Base-by-base conservation (phyloP, 768 basidiomycete genomes). In the Boletellus ananas region DNA sequence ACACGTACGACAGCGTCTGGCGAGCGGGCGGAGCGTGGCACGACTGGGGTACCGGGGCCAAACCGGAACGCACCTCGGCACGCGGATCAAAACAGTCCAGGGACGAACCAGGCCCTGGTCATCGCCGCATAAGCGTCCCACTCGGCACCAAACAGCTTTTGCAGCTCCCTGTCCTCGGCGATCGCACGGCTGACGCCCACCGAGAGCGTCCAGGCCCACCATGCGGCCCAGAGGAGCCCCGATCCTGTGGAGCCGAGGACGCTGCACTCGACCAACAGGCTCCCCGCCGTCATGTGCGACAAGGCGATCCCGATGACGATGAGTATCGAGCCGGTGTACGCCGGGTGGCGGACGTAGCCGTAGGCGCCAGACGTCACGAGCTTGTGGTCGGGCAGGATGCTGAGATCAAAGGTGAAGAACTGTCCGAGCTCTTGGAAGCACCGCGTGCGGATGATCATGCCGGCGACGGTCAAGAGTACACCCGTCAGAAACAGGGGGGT, bases 381-480 rank as follows among this genome's bases (percentile, higher is more conserved):
- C 42, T 63, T 71, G 65, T 83, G 81, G 29, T 68, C 62, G 2
- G 79, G 78, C 47, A 75, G 77, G 36, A 82, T 62, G 40, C 79
- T 79, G 42, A 83, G 72, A 57, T 81, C 79, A 60, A 81, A 82
- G 0, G 80, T 81, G 68, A 83, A 83, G 48, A 80, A 64, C 2
- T 70, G 60, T 2, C 79, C 80, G 18, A 82, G 76, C 20, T 76
- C 71, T 47, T 63, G 68, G 73, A 79, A 82, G 57, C 80, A 81
- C 54, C 71, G 75, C 16, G 79, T 60, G 34, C 80, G 78, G 54
- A 80, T 72, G 61, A 73, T 69, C 50, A 73, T 65, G 2, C 79
- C 79, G 1, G 73, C 56, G 4, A 72, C 55, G 49, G 74, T 72
- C 20, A 73, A 65, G 36, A 75, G 42, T 37, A 76, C 70, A 4